Percentiles rank a stretch among this genome's conserved stretches.
phyloP scores from a whole-genome alignment of 2,329 filamentous ascomycete species.

The Xylaria sp. region DNA sequence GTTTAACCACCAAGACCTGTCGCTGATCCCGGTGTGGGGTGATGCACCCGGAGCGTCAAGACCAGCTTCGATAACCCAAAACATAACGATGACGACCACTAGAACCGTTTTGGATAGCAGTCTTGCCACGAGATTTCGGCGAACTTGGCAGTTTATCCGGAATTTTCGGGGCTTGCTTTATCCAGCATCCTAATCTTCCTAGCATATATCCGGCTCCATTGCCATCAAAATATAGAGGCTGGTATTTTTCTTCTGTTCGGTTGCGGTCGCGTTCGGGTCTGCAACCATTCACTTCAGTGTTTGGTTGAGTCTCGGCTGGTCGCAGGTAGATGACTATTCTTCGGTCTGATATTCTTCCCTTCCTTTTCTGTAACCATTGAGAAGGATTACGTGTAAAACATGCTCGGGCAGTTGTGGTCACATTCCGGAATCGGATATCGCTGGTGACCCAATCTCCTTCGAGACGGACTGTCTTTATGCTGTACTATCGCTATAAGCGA shows the following conservation, averaged over 20 bases:
- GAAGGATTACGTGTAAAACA: neutral
- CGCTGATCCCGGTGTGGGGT: conserved; percentile 7
- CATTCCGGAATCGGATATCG: conserved; percentile 18
- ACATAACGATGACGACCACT: neutral
- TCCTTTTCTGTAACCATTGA: conserved; percentile 3
- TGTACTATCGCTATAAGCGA: conserved; percentile 33
- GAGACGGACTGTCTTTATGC: conserved; percentile 29
- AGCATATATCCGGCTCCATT: conserved; percentile 30
- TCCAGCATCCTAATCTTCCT: conserved; percentile 31
- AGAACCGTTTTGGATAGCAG: neutral
- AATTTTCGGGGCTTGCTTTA: conserved; percentile 27
- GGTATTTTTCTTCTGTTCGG: conserved; percentile 17
- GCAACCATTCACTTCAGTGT: neutral
- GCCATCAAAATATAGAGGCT: conserved; percentile 14
- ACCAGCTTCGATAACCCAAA: conserved; percentile 5
- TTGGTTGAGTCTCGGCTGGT: neutral
- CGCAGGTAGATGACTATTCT: conserved; percentile 9
- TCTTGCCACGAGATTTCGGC: conserved; percentile 6
- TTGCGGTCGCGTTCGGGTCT: neutral
- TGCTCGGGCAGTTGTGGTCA: conserved; percentile 7
- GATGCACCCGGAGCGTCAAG: neutral
- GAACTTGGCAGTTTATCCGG: conserved; percentile 32
- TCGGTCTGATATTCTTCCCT: neutral
- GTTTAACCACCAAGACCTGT: conserved; percentile 14
- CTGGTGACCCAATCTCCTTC: conserved; percentile 5